phyloP scores from a whole-genome alignment of 1,284 basidiomycete species.

The Tranzscheliella williamsii region DNA sequence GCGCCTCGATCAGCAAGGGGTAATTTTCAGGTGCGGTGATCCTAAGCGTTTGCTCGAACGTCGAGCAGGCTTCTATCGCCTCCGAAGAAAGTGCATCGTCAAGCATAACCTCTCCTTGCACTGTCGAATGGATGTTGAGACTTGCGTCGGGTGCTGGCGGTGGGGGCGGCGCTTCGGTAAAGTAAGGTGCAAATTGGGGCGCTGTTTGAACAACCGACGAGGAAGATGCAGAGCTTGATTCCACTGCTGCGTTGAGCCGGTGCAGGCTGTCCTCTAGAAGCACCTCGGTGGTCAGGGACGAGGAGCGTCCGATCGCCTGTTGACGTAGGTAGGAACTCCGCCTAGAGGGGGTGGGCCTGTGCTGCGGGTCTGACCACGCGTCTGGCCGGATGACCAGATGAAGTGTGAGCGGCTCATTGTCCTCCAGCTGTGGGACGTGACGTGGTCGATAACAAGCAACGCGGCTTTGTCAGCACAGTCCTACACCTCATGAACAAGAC shows the following conservation, averaged over 20 bases:
- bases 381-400: slow-evolving; percentile 56
- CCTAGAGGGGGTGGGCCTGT: slow-evolving; percentile 31
- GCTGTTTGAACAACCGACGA: too few species aligned
- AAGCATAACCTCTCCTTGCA: slow-evolving; percentile 1
- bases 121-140: background rate
- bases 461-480: background rate
- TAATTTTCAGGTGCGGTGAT: slow-evolving; percentile 35
- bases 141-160: background rate
- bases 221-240: too few species aligned
- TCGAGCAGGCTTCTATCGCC: slow-evolving; percentile 7
- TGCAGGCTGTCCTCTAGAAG: background rate
- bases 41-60: slow-evolving; percentile 15
- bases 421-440: slow-evolving; percentile 16
- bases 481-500: background rate
- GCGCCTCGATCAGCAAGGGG: slow-evolving; percentile 24
- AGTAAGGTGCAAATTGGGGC: slow-evolving; percentile 1
- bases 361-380: slow-evolving; percentile 48
- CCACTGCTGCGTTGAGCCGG: background rate
- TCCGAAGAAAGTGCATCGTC: background rate
- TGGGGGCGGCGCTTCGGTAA: background rate
- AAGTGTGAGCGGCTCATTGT: slow-evolving; percentile 31
- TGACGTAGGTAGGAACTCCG: slow-evolving; percentile 34
- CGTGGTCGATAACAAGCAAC: background rate
- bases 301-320: slow-evolving; percentile 2
- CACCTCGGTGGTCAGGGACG: background rate